Evolutionary conservation across 805 yeast species (phyloP).

Genomic region (Scheffersomyces coipomensis): DNA sequence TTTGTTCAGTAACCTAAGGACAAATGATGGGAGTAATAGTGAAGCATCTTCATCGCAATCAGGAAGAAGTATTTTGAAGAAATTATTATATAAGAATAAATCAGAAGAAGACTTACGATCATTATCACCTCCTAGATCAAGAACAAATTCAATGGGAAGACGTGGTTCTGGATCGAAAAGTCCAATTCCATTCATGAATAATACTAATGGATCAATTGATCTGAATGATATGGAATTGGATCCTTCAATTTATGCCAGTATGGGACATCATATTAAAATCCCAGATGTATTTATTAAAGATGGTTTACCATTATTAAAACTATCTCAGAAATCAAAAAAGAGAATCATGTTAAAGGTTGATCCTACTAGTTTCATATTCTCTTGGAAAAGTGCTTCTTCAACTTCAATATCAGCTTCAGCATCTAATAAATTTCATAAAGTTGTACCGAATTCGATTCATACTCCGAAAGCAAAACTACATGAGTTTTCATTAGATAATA

Average conservation of each 20-base stretch:
- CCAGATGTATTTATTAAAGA: constrained; percentile 49
- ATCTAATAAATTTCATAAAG: constrained; percentile 1
- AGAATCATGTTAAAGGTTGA: constrained; percentile 58
- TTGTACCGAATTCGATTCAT: constrained; percentile 2
- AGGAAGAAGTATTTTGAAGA: constrained; percentile 10
- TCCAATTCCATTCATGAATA: constrained; percentile 1
- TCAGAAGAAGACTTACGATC: constrained; percentile 9
- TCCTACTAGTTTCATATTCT: constrained; percentile 49
- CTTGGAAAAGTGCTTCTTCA: constrained; percentile 44
- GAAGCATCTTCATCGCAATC: neutral
- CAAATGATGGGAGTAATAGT: constrained; percentile 12
- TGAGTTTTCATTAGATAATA: constrained; percentile 54
- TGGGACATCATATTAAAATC: constrained; percentile 18
- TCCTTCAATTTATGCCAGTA: constrained; percentile 9
- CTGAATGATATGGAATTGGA: constrained; percentile 9
- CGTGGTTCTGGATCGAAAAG: neutral
- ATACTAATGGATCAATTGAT: constrained; percentile 3
- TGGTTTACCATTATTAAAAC: constrained; percentile 64
- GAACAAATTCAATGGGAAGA: neutral
- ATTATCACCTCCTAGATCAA: neutral
- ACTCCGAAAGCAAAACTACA: constrained; percentile 31
- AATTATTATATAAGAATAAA: constrained; percentile 8
- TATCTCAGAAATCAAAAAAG: constrained; percentile 68
- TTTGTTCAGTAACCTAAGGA: constrained; percentile 18
- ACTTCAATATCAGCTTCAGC: constrained; percentile 4